Base-by-base conservation (phyloP, 164 flowering plant genomes). In the Magnolia officinalis region DNA sequence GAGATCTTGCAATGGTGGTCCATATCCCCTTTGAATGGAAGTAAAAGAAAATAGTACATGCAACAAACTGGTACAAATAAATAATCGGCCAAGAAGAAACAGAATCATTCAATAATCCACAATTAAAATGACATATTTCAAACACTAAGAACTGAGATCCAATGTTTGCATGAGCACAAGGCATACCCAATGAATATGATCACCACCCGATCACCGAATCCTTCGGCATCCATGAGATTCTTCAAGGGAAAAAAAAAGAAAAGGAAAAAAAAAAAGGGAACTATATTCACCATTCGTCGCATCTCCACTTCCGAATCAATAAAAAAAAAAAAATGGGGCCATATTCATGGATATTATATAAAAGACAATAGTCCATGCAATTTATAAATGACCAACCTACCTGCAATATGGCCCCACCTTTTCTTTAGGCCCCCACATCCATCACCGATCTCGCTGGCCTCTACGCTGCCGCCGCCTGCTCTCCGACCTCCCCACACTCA, bases 391-490 rank as follows among this genome's bases (percentile, higher is more conserved):
- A 68, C 50, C 29, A 68, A 29, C 49, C 71, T 68, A 37, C 49
- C 6, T 68, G 71, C 29, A 45, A 31, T 31, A 8, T 51, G 7
- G 50, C 50, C 45, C 71, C 51, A 16, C 71, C 71, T 13, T 37
- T 68, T 37, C 49, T 50, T 67, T 70, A 72, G 19, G 75, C n/a
- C 16, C 61, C 13, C 58, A n/a, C 55, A 52, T 73, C 73, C 63
- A 58, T 16, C 21, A 72, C 71, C 19, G 77, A n/a, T 31, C 74
- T 50, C 31, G 76, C 50, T 66, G 77, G 73, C 74, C 74, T 74
- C 82, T 77, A 37, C 79, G 82, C 68, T 77, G 70, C 19, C 71
- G 82, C 67, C 82, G 78, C 68, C 82, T 74, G 63, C 82, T 74
- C 75, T 61, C 72, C 7, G 75, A 64, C 68, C 83, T 77, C 58